Percentiles rank a stretch among this genome's conserved stretches.
Evolutionary conservation across 495 filamentous ascomycete species (phyloP).

Genomic region (Penicillium pulvis): DNA sequence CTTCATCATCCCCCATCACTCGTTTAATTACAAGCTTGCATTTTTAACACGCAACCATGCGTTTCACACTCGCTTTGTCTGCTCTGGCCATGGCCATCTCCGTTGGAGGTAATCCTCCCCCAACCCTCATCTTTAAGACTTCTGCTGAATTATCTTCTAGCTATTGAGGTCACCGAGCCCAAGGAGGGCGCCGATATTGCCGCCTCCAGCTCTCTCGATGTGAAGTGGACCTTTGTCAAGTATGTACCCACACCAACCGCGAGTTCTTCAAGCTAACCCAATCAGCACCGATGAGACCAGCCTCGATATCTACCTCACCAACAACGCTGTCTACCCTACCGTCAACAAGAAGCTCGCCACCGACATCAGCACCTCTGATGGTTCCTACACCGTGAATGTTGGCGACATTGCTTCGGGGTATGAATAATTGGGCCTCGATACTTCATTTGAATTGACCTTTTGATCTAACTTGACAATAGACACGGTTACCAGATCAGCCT

Average conservation of each 20-base stretch:
- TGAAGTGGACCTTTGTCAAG: conserved; percentile 43
- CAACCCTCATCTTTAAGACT: not conserved
- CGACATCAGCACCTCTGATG: conserved; percentile 38
- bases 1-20: not conserved
- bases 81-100: conserved; percentile 28
- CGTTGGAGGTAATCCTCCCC: conserved; percentile 22
- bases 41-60: conserved; percentile 22
- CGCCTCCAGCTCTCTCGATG: conserved; percentile 29
- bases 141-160: conserved; percentile 19
- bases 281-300: conserved; percentile 36
- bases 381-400: conserved; percentile 35
- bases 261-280: conserved; percentile 4
- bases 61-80: conserved; percentile 26
- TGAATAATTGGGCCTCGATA: not conserved
- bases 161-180: conserved; percentile 37
- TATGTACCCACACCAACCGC: conserved; percentile 18
- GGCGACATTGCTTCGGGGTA: conserved; percentile 34
- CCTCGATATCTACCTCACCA: conserved; percentile 42
- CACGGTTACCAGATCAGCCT: conserved; percentile 46
- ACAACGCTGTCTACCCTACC: conserved; percentile 41
- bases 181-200: conserved; percentile 32
- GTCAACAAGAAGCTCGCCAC: conserved; percentile 49
- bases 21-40: conserved; percentile 1
- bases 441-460: not conserved
- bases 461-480: conserved; percentile 16